Percentiles rank a stretch among this genome's conserved stretches.
These are phyloP conservation scores for Chalciporus pseudorubinellus DNA, from an alignment of 768 basidiomycete species.

Conservation along the genomic window DNA sequence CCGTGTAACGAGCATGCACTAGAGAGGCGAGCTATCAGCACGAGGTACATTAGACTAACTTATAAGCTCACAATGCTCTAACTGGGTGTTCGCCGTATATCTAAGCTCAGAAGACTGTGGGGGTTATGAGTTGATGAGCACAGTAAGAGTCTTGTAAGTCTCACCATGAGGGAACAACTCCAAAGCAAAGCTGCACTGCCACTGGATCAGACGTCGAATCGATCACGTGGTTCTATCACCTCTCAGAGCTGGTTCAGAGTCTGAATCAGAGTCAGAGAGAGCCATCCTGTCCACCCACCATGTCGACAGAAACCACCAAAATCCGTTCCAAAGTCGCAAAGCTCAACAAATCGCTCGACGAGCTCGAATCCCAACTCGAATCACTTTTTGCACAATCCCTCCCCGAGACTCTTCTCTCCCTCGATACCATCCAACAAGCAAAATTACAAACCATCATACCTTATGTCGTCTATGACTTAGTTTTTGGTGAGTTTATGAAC, in stretches of 20 bases:
- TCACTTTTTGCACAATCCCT: constrained; percentile 68
- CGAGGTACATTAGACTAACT: not conserved
- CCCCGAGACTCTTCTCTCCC: constrained; percentile 57
- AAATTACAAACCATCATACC: constrained; percentile 76
- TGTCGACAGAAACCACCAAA: constrained; percentile 37
- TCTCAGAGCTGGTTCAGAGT: no score
- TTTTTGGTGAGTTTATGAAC: constrained; percentile 63
- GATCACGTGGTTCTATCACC: constrained; percentile 16
- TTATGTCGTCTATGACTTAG: constrained; percentile 80
- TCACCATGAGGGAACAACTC: constrained; percentile 20
- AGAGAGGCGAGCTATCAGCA: constrained; percentile 12
- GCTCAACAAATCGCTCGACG: constrained; percentile 59
- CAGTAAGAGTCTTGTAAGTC: not conserved
- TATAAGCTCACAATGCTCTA: constrained; percentile 81
- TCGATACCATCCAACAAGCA: constrained; percentile 77
- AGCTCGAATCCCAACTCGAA: constrained; percentile 63
- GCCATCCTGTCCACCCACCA: constrained; percentile 11
- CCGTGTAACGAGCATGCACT: constrained; percentile 97
- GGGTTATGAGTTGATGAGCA: constrained; percentile 1
- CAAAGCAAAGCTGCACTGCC: constrained; percentile 3
- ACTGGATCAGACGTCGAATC: not conserved
- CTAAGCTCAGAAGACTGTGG: constrained; percentile 83
- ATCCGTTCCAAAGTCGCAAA: constrained; percentile 42
- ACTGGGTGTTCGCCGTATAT: constrained; percentile 94
- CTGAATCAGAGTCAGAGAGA: no score